These are phyloP conservation scores for Rubia yunnanensis DNA, from an alignment of 257 asterid species.

Conservation along the genomic window DNA sequence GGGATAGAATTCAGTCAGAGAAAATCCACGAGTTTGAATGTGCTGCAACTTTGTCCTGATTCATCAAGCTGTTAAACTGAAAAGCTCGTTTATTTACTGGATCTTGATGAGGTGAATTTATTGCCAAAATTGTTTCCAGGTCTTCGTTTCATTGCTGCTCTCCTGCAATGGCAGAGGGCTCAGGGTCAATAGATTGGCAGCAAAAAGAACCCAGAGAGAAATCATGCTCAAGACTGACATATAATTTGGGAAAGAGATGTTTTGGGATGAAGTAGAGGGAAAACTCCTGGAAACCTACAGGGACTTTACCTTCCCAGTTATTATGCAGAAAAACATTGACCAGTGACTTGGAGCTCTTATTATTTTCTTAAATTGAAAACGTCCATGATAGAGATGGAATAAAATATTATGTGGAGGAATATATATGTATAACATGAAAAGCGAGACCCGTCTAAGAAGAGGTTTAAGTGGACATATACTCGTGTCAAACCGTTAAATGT, in stretches of 20 bases:
- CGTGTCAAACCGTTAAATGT: too few species aligned
- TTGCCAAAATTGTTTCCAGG: conserved; percentile 4
- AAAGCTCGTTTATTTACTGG: too few species aligned
- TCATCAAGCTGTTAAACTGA: not conserved
- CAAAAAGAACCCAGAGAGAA: conserved; percentile 7
- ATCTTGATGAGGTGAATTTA: too few species aligned
- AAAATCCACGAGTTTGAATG: not conserved
- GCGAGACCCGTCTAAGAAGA: too few species aligned
- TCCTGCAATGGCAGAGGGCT: conserved; percentile 1
- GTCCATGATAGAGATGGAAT: too few species aligned
- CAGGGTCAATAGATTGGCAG: conserved; percentile 8
- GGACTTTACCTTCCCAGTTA: conserved; percentile 8
- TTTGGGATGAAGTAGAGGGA: conserved; percentile 2
- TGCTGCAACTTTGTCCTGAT: not conserved
- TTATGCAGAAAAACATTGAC: not conserved
- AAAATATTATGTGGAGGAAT: too few species aligned
- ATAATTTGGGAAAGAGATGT: conserved; percentile 8
- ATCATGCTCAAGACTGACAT: conserved; percentile 10
- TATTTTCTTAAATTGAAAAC: too few species aligned
- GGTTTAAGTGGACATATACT: too few species aligned
- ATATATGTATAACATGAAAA: too few species aligned
- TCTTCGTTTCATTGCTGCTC: conserved; percentile 4
- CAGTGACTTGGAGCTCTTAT: too few species aligned
- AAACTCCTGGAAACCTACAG: conserved; percentile 3
- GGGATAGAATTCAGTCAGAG: conserved; percentile 3